phyloP scores from a whole-genome alignment of 2,329 filamentous ascomycete species.

The Pseudopyrenochaeta lycopersici region DNA sequence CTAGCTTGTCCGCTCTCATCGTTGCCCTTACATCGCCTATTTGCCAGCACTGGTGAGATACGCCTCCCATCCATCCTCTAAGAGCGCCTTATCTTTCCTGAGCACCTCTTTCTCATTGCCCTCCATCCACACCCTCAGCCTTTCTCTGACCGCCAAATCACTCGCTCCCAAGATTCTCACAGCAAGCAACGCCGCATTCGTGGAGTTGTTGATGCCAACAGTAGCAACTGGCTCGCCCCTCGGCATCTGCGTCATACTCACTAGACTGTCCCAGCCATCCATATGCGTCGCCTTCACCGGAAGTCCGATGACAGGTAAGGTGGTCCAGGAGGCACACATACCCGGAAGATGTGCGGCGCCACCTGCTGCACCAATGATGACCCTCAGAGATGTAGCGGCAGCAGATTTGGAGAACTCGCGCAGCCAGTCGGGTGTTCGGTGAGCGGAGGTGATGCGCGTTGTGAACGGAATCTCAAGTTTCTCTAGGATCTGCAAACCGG shows the following conservation, averaged over 20 bases:
- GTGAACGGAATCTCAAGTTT: conserved; percentile 78
- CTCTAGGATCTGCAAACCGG: conserved; percentile 71
- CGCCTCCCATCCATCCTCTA: conserved; percentile 64
- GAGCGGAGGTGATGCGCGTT: conserved; percentile 78
- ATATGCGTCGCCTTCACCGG: conserved; percentile 60
- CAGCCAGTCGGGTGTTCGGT: conserved; percentile 61
- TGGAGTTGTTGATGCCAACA: conserved; percentile 57
- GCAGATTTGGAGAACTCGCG: conserved; percentile 55
- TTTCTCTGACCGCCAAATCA: conserved; percentile 64
- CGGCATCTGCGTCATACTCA: conserved; percentile 64
- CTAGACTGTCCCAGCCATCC: conserved; percentile 60
- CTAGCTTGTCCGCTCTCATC: too few species aligned
- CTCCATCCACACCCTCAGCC: conserved; percentile 69
- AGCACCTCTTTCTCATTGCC: conserved; percentile 71
- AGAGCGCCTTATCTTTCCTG: conserved; percentile 67
- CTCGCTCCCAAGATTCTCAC: conserved; percentile 55
- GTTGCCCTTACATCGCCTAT: conserved; percentile 14
- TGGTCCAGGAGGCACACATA: conserved; percentile 61
- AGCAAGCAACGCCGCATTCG: conserved; percentile 58
- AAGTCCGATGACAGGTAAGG: conserved; percentile 60
- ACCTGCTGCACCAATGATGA: conserved; percentile 60
- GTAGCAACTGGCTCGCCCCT: conserved; percentile 55
- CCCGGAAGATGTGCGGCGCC: conserved; percentile 62
- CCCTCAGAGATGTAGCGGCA: conserved; percentile 47
- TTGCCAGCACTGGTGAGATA: conserved; percentile 59